Percentiles rank a stretch among this genome's conserved stretches.
Conservation (phyloP, 371 early-diverging fungal species). For the Apophysomyces ossiformis region DNA sequence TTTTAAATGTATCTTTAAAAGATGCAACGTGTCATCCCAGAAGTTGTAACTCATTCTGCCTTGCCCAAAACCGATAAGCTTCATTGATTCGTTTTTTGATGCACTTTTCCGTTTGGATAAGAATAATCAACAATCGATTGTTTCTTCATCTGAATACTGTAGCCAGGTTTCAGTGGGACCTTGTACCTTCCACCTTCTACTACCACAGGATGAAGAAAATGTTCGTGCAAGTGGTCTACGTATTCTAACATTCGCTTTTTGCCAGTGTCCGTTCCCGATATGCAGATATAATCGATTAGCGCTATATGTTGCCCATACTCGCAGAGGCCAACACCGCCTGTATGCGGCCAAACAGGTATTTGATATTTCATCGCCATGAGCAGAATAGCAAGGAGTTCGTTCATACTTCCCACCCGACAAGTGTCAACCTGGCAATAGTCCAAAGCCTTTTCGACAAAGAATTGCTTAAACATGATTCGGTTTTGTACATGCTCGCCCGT, state of each 20-base stretch:
- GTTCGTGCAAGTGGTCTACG: slow-evolving; percentile 57
- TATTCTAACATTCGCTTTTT: slow-evolving; percentile 52
- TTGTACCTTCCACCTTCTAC: slow-evolving; percentile 47
- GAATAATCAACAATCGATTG: slow-evolving; percentile 54
- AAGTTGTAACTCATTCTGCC: neutral
- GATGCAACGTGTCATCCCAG: too few relatives aligned
- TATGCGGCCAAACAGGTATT: slow-evolving; percentile 56
- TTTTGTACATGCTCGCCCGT: slow-evolving; percentile 62
- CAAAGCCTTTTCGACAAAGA: slow-evolving; percentile 57
- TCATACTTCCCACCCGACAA: slow-evolving; percentile 57
- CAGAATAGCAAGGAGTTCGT: slow-evolving; percentile 54
- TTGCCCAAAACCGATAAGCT: neutral
- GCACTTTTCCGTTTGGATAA: slow-evolving; percentile 49
- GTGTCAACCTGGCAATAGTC: slow-evolving; percentile 58
- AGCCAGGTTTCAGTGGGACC: slow-evolving; percentile 48
- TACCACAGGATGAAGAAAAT: slow-evolving; percentile 51
- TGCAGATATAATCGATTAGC: slow-evolving; percentile 54
- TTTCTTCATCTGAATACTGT: slow-evolving; percentile 55
- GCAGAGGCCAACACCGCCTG: slow-evolving; percentile 56
- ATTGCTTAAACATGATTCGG: slow-evolving; percentile 56
- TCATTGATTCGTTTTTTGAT: slow-evolving; percentile 13
- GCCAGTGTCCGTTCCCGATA: slow-evolving; percentile 39
- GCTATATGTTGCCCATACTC: slow-evolving; percentile 59
- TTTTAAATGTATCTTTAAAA: too few relatives aligned
- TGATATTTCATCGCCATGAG: slow-evolving; percentile 58